Base-by-base conservation (phyloP, 352 stramenopile species). In the Elongisporangium undulatum region DNA sequence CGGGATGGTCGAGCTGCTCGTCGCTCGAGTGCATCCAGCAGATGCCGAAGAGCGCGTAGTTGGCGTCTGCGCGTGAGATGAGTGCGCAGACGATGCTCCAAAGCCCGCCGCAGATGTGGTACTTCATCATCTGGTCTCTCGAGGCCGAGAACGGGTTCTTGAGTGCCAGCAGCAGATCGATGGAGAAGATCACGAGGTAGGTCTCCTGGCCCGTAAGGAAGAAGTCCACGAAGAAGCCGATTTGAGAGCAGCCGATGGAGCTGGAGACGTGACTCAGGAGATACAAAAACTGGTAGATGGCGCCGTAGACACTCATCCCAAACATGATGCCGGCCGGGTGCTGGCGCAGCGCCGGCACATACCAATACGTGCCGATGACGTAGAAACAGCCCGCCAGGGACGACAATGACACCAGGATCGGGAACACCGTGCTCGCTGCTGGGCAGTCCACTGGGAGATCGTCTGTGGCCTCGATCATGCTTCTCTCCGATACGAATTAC, bases 141-240 rank as follows among this genome's bases (percentile, higher is more conserved):
- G 80, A 88, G 16, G 85, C 76, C 16, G 83, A 91, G 61, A 96
- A 96, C 8, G 87, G 87, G 53, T 94, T 96, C 62, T 93, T 94
- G 19, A 93, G 61, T 21, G 85, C 79, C 29, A 96, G 58, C 5
- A 93, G 65, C 22, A 96, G 63, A 56, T 96, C 87, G 51, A 94
- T 90, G 8, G 87, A 79, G 62, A 96, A 92, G 51, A 94, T 87
- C n/a, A 94, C 71, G 78, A 96, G 92, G 64, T 93, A 94, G 24
- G 84, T 94, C 53, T 94, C 84, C 58, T 94, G 84, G 9, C 84
- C 84, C 2, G 84, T 94, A 53, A 92, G 79, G 49, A 91, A 89
- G 51, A 94, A 85, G 53, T 94, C 84, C 6, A 90, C 82, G 41
- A 91, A 65, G 39, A 94, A 73, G 1, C 79, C 76, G 52, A 86